phyloP scores from a whole-genome alignment of 139 green algal genomes.

The Chlamydomonas sp. region DNA sequence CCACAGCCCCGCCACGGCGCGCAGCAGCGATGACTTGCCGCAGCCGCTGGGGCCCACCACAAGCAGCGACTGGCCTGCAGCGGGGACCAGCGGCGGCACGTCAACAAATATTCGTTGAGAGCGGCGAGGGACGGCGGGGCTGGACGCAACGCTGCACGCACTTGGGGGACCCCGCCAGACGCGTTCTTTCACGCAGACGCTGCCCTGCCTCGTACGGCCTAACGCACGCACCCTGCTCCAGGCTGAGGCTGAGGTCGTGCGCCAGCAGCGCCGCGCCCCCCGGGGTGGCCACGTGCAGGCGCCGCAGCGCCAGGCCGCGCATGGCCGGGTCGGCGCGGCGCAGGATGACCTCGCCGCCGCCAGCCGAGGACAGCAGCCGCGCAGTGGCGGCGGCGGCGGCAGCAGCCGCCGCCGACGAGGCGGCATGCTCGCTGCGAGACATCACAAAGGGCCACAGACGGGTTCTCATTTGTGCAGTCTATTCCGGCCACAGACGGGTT shows the following conservation, averaged over 20 bases:
- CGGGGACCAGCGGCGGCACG: not conserved
- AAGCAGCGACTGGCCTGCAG: conserved; percentile 76
- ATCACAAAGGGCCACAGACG: not conserved
- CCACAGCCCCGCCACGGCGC: conserved; percentile 93
- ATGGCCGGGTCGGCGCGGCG: not conserved
- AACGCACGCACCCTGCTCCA: conserved; percentile 24
- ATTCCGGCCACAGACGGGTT: no score
- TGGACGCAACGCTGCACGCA: not conserved
- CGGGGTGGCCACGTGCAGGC: conserved; percentile 4
- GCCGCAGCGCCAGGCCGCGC: conserved; percentile 21
- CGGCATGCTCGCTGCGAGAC: not conserved
- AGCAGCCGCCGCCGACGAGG: not conserved
- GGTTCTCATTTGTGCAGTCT: no score
- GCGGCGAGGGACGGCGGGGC: not conserved
- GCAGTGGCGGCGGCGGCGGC: not conserved
- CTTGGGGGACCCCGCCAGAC: not conserved
- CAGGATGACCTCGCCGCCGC: conserved; percentile 7
- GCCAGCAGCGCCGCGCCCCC: not conserved
- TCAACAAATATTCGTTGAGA: not conserved
- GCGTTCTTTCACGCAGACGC: not conserved
- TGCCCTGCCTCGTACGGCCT: not conserved
- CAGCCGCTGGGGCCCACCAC: conserved; percentile 89
- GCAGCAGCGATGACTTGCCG: conserved; percentile 90
- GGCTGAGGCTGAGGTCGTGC: not conserved
- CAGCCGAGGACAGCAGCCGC: conserved; percentile 4